Base-by-base conservation (phyloP, 768 basidiomycete genomes). In the Baorangia bicolor region DNA sequence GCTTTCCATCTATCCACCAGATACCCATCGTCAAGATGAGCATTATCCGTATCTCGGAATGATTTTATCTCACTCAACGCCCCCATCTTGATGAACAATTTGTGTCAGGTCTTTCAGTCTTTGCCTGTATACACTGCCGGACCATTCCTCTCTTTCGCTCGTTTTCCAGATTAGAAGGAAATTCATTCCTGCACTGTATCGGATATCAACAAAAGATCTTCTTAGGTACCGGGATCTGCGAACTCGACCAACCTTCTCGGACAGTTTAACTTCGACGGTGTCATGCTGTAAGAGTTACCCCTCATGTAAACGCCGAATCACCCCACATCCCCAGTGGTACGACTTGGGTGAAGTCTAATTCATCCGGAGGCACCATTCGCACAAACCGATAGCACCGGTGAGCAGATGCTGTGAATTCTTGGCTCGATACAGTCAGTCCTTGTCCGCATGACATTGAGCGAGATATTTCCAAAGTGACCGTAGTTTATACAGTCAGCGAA, bases 1-100 rank as follows among this genome's bases (percentile, higher is more conserved):
- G n/a, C 23, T 52, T 57, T 46, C 44, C 38, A 35, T 18, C 27
- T 54, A 54, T 30, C 51, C 51, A 57, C 54, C 20, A 33, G n/a
- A 58, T 41, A 55, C 42, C 21, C 45, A 37, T 39, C n/a, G 43
- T 55, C 50, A 33, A 49, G 42, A 51, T 42, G 30, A 35, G 44
- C 39, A 42, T 40, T 57, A 8, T 11, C 3, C 37, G 6, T 51
- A 45, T 46, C 38, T 37, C 39, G 28, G 21, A 30, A 46, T 14
- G 28, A 51, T 34, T 18, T 44, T 14, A 13, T 48, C 20, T 10
- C 40, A 42, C 38, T 41, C 12, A 20, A 55, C 30, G 28, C 33
- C n/a, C n/a, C 10, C 39, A 16, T 25, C 16, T 40, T 23, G 21
- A 58, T 38, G 33, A 35, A 51, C 21, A 31, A 25, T 23, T 31